A percentile compares a stretch with the other conserved stretches of the same genome.
Conservation (phyloP, 2,329 filamentous ascomycete genomes). For the Ophiocordyceps robertsii region DNA sequence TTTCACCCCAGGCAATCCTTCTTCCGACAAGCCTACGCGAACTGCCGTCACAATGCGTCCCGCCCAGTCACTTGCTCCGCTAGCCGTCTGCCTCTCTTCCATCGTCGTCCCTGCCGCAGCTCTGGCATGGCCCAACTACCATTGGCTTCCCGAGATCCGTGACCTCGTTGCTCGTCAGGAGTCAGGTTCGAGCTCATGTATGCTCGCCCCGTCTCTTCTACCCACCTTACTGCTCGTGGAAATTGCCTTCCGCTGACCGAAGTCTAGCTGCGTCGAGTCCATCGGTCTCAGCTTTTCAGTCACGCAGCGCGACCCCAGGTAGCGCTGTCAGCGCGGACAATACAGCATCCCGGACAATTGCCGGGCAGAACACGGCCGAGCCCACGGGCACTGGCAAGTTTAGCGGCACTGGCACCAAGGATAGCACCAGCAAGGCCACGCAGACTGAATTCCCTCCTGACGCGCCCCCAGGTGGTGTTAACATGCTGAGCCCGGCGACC, state of each 20-base stretch:
- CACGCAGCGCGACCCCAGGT: background rate
- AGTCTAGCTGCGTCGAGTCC: background rate
- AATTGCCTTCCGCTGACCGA: background rate
- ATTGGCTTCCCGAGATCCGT: slow-evolving; percentile 39
- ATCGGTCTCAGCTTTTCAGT: background rate
- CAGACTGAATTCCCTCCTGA: slow-evolving; percentile 29
- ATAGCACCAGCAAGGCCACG: slow-evolving; percentile 10
- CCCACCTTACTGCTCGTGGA: background rate
- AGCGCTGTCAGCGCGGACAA: slow-evolving; percentile 2
- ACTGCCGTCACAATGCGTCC: slow-evolving; percentile 31
- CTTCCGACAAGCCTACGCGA: too few species aligned
- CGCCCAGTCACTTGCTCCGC: slow-evolving; percentile 28
- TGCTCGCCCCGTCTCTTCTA: background rate
- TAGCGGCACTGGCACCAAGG: slow-evolving; percentile 10
- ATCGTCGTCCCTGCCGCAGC: slow-evolving; percentile 34
- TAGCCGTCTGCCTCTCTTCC: slow-evolving; percentile 36
- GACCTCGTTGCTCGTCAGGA: slow-evolving; percentile 38
- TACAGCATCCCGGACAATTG: slow-evolving; percentile 7
- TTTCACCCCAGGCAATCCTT: background rate
- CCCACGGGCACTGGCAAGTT: slow-evolving; percentile 13
- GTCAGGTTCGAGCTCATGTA: slow-evolving; percentile 8
- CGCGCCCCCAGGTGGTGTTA: slow-evolving; percentile 35
- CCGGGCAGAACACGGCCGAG: slow-evolving; percentile 27
- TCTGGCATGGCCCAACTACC: slow-evolving; percentile 43
- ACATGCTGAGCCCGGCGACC: slow-evolving; percentile 37